Base-by-base conservation (phyloP, 2,329 filamentous ascomycete species). In the Epicoccum sorghinum region DNA sequence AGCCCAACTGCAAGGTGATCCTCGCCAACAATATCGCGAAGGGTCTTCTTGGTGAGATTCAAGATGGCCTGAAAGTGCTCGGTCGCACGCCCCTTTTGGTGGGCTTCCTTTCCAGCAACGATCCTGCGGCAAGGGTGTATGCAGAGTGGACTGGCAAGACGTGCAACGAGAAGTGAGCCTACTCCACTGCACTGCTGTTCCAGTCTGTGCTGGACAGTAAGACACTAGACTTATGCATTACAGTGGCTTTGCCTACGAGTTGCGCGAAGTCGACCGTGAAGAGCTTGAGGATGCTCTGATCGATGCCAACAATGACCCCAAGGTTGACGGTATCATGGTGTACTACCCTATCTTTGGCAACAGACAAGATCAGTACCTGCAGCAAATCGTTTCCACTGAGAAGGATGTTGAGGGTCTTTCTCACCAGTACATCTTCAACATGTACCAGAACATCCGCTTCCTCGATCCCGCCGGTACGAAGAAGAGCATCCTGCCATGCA, bases 361-460 rank as follows among this genome's bases (percentile, higher is more conserved):
- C 47, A 84, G 86, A 25, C 91, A 96, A 76, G 95, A 99, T 77
- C 89, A 90, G 75, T 98, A 98, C 76, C 86, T 99, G 62, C 93
- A 98, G 78, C 93, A 97, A 79, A 91, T 96, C 3, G 92, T 97
- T 52, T 87, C 91, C 52, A 83, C 96, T 38, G 79, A 84, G 75
- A 98, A 99, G 78, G 95, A 99, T 70, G 93, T 99, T 62, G 95
- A 99, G 77, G 95, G 95, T 32, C 86, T 99, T 54, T 91, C 89
- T 66, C 93, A 97, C 77, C 88, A 88, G 72, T 93, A 98, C 79
- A 89, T 98, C 71, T 93, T 93, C 85, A 99, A 99, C 83, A 97
- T 99, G 93, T 99, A 98, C 79, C 90, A 97, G 81, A 99, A 99
- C 79, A 86, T 96, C 68, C 91, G 95, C 62, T 98, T 93, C 80